Base-by-base conservation (phyloP, 306 rosid species). In the Nissolia schottii region DNA sequence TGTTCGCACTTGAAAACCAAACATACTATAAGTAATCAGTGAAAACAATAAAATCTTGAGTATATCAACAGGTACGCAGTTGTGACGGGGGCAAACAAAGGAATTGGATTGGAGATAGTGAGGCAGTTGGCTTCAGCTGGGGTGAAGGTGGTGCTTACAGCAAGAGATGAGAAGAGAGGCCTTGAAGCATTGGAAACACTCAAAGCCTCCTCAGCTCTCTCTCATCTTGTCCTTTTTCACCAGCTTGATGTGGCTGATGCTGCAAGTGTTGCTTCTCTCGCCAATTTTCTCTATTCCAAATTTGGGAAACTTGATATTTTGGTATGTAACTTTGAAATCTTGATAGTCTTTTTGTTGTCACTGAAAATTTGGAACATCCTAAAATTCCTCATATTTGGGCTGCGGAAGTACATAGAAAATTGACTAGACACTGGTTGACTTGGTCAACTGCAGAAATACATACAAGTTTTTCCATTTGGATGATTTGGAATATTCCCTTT, bases 261-360 rank as follows among this genome's bases (percentile, higher is more conserved):
- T 32, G 3, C 69, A 64, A 83, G 84, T 70, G 69, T 79, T 3
- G 65, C 84, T 43, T 13, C 80, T 69, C 75, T 82, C 1, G 78
- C 86, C 1, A 22, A 69, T 22, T 82, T 78, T 34, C 1, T 82
- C 67, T 68, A 69, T 62, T 62, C 78, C 1, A 16, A 63, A 19
- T 82, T 82, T 38, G 80, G 86, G 5, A 78, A 82, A 62, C 83
- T 82, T 74, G 86, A 82, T 57, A 74, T 82, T 48, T 66, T 82
- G 86, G 86, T 81, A 15, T 41, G 49, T 41, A 76, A 71, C 59
- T 13, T 55, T 1, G 1, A 3, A n/a, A 22, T 19, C 64, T 11
- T 58, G 15, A 20, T 40, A 14, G 15, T 3, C 32, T 37, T 50
- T 3, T 37, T 5, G 34, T 22, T 41, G 8, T 71, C 38, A 56